Percentiles rank a stretch among this genome's conserved stretches.
Evolutionary conservation across 1,284 basidiomycete genomes (phyloP).

Genomic region (Amylostereum areolatum): DNA sequence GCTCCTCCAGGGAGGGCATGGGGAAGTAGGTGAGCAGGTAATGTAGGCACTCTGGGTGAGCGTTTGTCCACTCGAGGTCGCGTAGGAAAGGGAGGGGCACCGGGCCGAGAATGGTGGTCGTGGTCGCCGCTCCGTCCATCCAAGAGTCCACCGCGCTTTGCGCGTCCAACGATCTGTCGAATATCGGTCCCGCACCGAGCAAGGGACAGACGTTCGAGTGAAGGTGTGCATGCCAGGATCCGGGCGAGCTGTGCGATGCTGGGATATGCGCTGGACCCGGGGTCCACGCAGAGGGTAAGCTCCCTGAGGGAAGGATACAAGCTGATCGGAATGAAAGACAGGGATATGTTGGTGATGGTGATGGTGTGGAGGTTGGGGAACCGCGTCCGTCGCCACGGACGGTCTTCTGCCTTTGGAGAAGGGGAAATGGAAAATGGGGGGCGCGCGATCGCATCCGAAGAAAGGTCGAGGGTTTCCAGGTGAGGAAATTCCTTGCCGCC

Average conservation of each 20-base stretch:
- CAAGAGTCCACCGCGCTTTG: not conserved
- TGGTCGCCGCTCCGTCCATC: conserved; percentile 2
- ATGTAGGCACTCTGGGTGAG: conserved; percentile 25
- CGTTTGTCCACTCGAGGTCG: conserved; percentile 34
- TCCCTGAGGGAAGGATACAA: not conserved
- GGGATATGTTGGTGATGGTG: not conserved
- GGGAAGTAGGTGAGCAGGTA: conserved; percentile 29
- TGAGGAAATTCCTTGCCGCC: not conserved
- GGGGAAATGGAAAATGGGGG: not conserved
- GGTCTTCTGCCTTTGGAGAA: not conserved
- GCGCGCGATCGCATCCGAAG: not conserved
- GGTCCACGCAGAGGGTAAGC: conserved; percentile 1
- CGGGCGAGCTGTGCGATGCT: conserved; percentile 19
- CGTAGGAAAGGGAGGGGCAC: conserved; percentile 25
- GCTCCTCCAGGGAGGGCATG: conserved; percentile 26
- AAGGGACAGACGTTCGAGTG: conserved; percentile 38
- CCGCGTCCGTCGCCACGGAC: not conserved
- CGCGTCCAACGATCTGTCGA: conserved; percentile 23
- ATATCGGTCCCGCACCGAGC: conserved; percentile 33
- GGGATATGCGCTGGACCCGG: not conserved
- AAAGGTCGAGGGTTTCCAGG: not conserved
- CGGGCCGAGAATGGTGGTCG: not conserved
- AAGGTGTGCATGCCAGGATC: conserved; percentile 31
- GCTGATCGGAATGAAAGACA: not conserved
- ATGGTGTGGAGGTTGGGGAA: not conserved